Base-by-base conservation (phyloP, 805 yeast species). In the Kluyveromyces nonfermentans region DNA sequence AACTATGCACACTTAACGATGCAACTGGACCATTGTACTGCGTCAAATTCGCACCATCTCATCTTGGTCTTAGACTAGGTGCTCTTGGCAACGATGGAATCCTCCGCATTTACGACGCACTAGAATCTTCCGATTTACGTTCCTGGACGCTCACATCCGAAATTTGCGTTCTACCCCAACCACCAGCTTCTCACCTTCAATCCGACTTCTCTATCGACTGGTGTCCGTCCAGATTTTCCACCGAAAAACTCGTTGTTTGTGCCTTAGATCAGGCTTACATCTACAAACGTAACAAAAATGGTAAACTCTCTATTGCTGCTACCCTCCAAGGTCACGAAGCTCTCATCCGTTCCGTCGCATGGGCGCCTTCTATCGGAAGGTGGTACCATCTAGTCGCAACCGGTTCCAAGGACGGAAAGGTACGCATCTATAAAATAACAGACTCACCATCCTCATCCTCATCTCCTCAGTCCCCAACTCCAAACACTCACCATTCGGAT, bases 361-460 rank as follows among this genome's bases (percentile, higher is more conserved):
- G 98, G 98, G 97, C 97, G 0, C 96, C 97, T 2, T 78, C 94
- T 0, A 85, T 89, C 82, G 97, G 97, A 2, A 71, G 96, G 52
- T 78, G 82, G 50, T 85, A 78, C 60, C 95, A 90, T 54, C 68
- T 89, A 39, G 71, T 93, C 35, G 97, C 99, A 1, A 90, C 97
- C 0, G 97, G 94, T 5, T 88, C 96, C 60, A 88, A 88, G 60
- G 99, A 93, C 61, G 98, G 97, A 1, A 78, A 71, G 55, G 88
- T 93, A 9, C 75, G 97, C 42, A 81, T 93, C 2, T 90, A 82
- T 71, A 85, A 84, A 61, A 69, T 88, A 5, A 69, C 70, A 4
- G 88, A 81, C n/a, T n/a, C n/a, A n/a, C n/a, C n/a, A 47, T 51
- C 33, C 12, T n/a, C 35, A 33, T 15, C 19, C 9, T 32, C 40